Evolutionary conservation across 768 basidiomycete genomes (phyloP).

Genomic region (Asterophora lycoperdoides): DNA sequence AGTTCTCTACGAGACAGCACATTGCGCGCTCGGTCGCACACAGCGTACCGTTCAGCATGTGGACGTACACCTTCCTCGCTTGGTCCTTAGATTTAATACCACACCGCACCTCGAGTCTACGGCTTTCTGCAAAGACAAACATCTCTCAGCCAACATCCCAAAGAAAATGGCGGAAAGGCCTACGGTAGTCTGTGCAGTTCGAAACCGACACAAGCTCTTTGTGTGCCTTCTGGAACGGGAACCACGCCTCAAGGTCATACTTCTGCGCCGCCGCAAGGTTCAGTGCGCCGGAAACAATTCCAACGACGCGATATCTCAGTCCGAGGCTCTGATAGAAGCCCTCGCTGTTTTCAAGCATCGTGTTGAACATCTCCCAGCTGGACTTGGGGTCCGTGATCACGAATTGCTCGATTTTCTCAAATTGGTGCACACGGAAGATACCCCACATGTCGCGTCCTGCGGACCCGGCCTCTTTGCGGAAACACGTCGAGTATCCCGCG

Average conservation of each 20-base stretch:
- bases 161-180: constrained; percentile 29
- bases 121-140: constrained; percentile 58
- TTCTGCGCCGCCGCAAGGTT: constrained; percentile 98
- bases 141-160: constrained; percentile 1
- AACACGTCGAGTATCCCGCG: constrained; percentile 90
- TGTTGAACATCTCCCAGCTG: constrained; percentile 91
- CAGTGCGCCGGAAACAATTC: constrained; percentile 93
- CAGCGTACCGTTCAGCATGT: constrained; percentile 98
- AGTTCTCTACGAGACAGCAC: constrained; percentile 98
- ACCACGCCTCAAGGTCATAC: constrained; percentile 98
- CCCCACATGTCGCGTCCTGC: constrained; percentile 99
- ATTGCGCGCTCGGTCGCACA: constrained; percentile 96
- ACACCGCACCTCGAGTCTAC: constrained; percentile 89
- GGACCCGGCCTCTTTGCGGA: constrained; percentile 98
- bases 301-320: constrained; percentile 87
- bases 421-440: constrained; percentile 99
- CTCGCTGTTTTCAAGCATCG: constrained; percentile 86
- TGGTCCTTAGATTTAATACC: constrained; percentile 91
- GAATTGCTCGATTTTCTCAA: constrained; percentile 98
- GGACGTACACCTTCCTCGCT: constrained; percentile 88
- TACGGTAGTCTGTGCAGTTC: constrained; percentile 99
- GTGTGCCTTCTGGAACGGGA: constrained; percentile 94
- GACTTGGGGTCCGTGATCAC: constrained; percentile 91
- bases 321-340: constrained; percentile 96
- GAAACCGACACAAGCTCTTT: constrained; percentile 98